Evolutionary conservation across 768 basidiomycete species (phyloP).

Genomic region (Termitomyces heimii): DNA sequence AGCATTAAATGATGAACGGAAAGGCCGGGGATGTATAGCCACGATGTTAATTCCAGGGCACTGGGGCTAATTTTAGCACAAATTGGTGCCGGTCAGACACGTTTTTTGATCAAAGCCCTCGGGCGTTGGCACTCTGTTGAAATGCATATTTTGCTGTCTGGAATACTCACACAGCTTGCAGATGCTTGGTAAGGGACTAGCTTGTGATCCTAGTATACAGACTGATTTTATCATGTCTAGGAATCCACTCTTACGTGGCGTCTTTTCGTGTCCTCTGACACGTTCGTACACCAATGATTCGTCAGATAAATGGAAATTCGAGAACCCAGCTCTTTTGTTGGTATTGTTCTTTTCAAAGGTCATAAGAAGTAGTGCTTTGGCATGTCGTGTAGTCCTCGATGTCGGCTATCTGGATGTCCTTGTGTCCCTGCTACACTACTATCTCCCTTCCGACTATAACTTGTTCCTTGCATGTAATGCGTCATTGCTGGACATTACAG

Average conservation of each 20-base stretch:
- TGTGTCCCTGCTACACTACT: conserved; percentile 5
- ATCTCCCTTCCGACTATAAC: not conserved
- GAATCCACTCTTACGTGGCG: conserved; percentile 11
- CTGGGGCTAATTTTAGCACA: conserved; percentile 11
- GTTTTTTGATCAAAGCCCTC: conserved; percentile 7
- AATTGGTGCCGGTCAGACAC: conserved; percentile 11
- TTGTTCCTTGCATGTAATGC: conserved; percentile 13
- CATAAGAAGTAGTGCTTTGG: conserved; percentile 2
- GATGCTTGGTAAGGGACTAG: conserved; percentile 8
- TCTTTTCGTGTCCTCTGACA: conserved; percentile 13
- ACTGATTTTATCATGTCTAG: not conserved
- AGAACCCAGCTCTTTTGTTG: conserved; percentile 5
- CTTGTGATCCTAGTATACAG: not conserved
- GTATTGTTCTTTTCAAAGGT: conserved; percentile 13
- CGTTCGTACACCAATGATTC: not conserved
- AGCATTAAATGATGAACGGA: not conserved
- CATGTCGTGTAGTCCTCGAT: conserved; percentile 10
- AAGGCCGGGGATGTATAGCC: conserved; percentile 13
- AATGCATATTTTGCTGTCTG: conserved; percentile 9
- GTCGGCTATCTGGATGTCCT: conserved; percentile 14
- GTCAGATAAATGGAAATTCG: not conserved
- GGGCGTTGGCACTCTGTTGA: conserved; percentile 11
- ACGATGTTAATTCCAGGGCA: conserved; percentile 2
- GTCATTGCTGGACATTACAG: conserved; percentile 10
- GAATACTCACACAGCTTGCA: conserved; percentile 8